These are phyloP conservation scores for Verbena officinalis DNA, from an alignment of 257 asterid genomes.

Conservation along the genomic window DNA sequence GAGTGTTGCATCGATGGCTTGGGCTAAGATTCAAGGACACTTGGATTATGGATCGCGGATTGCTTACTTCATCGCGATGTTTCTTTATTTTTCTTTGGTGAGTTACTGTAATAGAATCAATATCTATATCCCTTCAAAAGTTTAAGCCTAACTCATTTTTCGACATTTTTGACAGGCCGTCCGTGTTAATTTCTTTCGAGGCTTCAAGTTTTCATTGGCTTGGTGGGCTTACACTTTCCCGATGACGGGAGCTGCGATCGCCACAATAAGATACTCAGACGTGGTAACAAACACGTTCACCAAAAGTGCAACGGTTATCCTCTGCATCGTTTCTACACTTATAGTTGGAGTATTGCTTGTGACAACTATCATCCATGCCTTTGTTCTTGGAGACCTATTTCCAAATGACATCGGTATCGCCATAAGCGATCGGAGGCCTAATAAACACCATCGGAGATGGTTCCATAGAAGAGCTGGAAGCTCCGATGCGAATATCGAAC, in stretches of 20 bases:
- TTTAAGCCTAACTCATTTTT: background rate
- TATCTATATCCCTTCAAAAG: background rate
- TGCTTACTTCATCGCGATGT: constrained; percentile 67
- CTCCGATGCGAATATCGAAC: constrained; percentile 37
- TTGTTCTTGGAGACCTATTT: constrained; percentile 58
- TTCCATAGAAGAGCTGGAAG: constrained; percentile 39
- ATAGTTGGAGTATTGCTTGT: constrained; percentile 52
- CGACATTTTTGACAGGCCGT: constrained; percentile 39
- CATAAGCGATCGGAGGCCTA: constrained; percentile 45
- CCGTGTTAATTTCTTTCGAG: constrained; percentile 63
- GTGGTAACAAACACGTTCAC: constrained; percentile 42
- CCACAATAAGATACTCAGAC: constrained; percentile 56
- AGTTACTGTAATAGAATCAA: constrained; percentile 15
- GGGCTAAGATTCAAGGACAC: constrained; percentile 69
- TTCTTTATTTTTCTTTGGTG: constrained; percentile 72
- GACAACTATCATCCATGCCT: constrained; percentile 56
- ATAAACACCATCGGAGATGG: constrained; percentile 37
- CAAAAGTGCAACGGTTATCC: constrained; percentile 37
- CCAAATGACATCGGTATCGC: constrained; percentile 75
- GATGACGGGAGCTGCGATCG: constrained; percentile 71
- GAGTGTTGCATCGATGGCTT: constrained; percentile 78
- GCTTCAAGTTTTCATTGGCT: constrained; percentile 64
- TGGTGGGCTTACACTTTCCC: constrained; percentile 88
- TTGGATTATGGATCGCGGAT: constrained; percentile 61
- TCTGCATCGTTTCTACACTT: constrained; percentile 52